Evolutionary conservation across 23 red algal genomes (phyloP).

Genomic region (Pyropia yezoensis): DNA sequence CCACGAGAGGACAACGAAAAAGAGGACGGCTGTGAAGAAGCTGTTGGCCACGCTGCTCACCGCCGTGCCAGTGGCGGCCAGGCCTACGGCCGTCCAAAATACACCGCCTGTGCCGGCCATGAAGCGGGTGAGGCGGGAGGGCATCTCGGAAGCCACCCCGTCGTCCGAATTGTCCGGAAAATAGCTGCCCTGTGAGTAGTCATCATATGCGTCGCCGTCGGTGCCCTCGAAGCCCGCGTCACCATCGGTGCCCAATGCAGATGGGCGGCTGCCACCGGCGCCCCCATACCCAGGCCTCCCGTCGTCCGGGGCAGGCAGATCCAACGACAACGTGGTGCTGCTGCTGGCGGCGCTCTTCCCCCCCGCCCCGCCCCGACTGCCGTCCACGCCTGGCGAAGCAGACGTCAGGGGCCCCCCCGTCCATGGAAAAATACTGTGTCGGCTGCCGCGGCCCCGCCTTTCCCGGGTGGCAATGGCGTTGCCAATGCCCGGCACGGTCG

Average conservation of each 20-base stretch:
- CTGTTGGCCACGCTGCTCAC: slow-evolving; percentile 2
- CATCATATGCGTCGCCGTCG: not conserved
- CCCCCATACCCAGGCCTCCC: not conserved
- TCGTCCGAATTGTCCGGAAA: not conserved
- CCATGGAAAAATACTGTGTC: too few relatives aligned
- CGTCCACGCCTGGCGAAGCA: not conserved
- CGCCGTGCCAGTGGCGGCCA: not conserved
- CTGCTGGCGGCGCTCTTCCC: not conserved
- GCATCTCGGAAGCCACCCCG: not conserved
- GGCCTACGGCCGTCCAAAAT: slow-evolving; percentile 12
- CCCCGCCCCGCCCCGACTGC: not conserved
- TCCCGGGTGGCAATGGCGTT: too few relatives aligned
- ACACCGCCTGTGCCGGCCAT: slow-evolving; percentile 13
- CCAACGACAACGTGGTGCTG: not conserved
- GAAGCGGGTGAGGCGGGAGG: slow-evolving; percentile 1
- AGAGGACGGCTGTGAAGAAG: slow-evolving; percentile 3
- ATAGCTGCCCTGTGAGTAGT: not conserved
- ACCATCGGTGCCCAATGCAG: not conserved
- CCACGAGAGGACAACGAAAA: slow-evolving; percentile 1
- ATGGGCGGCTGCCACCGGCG: not conserved
- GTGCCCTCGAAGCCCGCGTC: not conserved
- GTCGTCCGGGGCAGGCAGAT: not conserved
- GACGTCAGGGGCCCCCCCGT: too few relatives aligned
- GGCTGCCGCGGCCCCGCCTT: too few relatives aligned
- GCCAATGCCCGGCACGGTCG: not conserved